A percentile compares a stretch with the other conserved stretches of the same genome.
phyloP scores from a whole-genome alignment of 106 monocot genomes.

The Ottelia alismoides region DNA sequence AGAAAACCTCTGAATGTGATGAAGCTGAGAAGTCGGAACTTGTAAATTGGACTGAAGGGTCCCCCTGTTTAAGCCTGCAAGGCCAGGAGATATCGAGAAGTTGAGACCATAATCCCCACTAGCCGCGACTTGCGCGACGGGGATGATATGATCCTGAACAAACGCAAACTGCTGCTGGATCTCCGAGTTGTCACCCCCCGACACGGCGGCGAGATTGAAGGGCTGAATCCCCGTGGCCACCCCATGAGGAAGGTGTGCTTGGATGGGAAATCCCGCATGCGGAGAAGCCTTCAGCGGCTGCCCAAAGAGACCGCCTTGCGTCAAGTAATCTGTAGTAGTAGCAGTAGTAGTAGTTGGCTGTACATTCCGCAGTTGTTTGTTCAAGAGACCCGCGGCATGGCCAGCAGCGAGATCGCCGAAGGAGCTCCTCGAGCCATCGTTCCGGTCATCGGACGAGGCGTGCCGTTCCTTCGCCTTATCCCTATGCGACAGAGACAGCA shows the following conservation, averaged over 20 bases:
- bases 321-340: no score
- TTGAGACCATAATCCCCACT: slow-evolving; percentile 50
- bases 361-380: no score
- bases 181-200: slow-evolving; percentile 33
- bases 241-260: slow-evolving; percentile 33
- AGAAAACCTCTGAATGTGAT: slow-evolving; percentile 42
- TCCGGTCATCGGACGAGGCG: not conserved
- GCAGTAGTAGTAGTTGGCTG: no score
- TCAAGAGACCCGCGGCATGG: no score
- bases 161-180: slow-evolving; percentile 47
- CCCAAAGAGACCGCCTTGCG: slow-evolving; percentile 16
- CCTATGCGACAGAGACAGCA: slow-evolving; percentile 56
- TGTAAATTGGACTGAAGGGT: slow-evolving; percentile 99
- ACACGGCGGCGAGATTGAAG: slow-evolving; percentile 21
- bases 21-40: slow-evolving; percentile 34
- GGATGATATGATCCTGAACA: slow-evolving; percentile 41
- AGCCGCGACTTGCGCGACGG: slow-evolving; percentile 20
- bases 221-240: slow-evolving; percentile 38
- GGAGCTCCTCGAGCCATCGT: slow-evolving; percentile 34
- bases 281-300: slow-evolving; percentile 14
- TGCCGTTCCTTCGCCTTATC: slow-evolving; percentile 39
- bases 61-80: slow-evolving; percentile 78
- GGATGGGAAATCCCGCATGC: slow-evolving; percentile 24
- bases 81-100: slow-evolving; percentile 58
- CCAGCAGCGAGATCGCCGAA: slow-evolving; percentile 68